Evolutionary conservation across 2,329 filamentous ascomycete genomes (phyloP).

Genomic region (Acrocalymma vagum): DNA sequence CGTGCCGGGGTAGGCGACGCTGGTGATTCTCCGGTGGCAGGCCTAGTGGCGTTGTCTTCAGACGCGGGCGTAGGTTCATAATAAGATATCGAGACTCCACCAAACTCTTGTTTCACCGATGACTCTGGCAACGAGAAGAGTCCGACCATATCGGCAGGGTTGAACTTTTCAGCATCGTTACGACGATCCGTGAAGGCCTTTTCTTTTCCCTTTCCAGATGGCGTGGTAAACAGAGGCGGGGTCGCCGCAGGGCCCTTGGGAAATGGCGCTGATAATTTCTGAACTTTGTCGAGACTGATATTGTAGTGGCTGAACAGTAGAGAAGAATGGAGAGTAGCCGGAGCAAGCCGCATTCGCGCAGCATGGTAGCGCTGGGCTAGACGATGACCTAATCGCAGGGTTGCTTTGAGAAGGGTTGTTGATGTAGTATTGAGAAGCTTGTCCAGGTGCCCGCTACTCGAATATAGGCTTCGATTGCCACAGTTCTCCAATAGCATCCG

Average conservation of each 20-base stretch:
- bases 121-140: slow-evolving; percentile 63
- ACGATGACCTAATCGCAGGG: slow-evolving; percentile 82
- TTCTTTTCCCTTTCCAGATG: slow-evolving; percentile 78
- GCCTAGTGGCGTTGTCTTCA: slow-evolving; percentile 29
- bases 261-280: slow-evolving; percentile 84
- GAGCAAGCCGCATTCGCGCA: slow-evolving; percentile 77
- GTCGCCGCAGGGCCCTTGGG: slow-evolving; percentile 69
- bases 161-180: slow-evolving; percentile 43
- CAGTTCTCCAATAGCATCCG: slow-evolving; percentile 90
- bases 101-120: slow-evolving; percentile 77
- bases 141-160: slow-evolving; percentile 73
- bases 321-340: slow-evolving; percentile 73
- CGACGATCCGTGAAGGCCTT: slow-evolving; percentile 60
- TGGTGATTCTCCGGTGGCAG: slow-evolving; percentile 55
- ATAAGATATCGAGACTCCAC: slow-evolving; percentile 81
- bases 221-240: slow-evolving; percentile 59
- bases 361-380: slow-evolving; percentile 93
- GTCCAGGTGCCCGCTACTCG: slow-evolving; percentile 89
- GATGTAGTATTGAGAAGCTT: slow-evolving; percentile 89
- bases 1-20: slow-evolving; percentile 79
- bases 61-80: slow-evolving; percentile 62
- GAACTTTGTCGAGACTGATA: slow-evolving; percentile 77
- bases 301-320: slow-evolving; percentile 85
- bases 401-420: slow-evolving; percentile 77
- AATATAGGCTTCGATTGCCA: slow-evolving; percentile 95